These are phyloP conservation scores for Capsella bursapastoris DNA, from an alignment of 345 rosid genomes.

Conservation along the genomic window DNA sequence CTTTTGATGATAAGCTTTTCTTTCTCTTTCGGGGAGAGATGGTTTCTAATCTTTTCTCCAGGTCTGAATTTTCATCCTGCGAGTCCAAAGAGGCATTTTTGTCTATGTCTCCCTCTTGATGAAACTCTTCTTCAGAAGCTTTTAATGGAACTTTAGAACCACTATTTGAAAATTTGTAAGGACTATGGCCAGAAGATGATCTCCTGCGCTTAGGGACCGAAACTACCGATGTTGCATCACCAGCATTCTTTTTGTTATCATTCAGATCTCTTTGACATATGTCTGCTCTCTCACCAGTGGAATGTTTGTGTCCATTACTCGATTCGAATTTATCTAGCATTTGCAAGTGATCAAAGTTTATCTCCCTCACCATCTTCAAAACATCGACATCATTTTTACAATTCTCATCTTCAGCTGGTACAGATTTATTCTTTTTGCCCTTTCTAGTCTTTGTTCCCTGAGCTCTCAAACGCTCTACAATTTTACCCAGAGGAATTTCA, in stretches of 20 bases:
- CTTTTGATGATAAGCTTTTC: constrained; percentile 49
- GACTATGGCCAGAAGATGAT: constrained; percentile 57
- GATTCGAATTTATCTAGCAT: constrained; percentile 65
- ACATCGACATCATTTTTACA: constrained; percentile 78
- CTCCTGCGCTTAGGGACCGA: constrained; percentile 89
- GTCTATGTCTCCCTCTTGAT: constrained; percentile 46
- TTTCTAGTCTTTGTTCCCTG: constrained; percentile 65
- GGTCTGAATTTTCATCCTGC: constrained; percentile 46
- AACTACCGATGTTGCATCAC: constrained; percentile 56
- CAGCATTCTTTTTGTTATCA: background rate
- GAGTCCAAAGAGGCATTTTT: constrained; percentile 43
- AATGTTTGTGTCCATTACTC: constrained; percentile 77
- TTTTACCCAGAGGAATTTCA: constrained; percentile 81
- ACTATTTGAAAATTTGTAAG: constrained; percentile 57
- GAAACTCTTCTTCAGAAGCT: constrained; percentile 47
- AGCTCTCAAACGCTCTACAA: constrained; percentile 71
- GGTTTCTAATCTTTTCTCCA: constrained; percentile 42
- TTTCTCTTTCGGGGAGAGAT: constrained; percentile 51
- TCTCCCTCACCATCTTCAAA: constrained; percentile 91
- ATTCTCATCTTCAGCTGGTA: constrained; percentile 52
- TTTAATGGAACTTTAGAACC: constrained; percentile 45
- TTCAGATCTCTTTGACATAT: too few relatives aligned
- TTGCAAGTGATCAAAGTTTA: constrained; percentile 71
- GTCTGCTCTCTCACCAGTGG: constrained; percentile 20
- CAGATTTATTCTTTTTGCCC: constrained; percentile 55